Conservation (phyloP, 2,329 filamentous ascomycete species). For the Lasiodiplodia sp. region DNA sequence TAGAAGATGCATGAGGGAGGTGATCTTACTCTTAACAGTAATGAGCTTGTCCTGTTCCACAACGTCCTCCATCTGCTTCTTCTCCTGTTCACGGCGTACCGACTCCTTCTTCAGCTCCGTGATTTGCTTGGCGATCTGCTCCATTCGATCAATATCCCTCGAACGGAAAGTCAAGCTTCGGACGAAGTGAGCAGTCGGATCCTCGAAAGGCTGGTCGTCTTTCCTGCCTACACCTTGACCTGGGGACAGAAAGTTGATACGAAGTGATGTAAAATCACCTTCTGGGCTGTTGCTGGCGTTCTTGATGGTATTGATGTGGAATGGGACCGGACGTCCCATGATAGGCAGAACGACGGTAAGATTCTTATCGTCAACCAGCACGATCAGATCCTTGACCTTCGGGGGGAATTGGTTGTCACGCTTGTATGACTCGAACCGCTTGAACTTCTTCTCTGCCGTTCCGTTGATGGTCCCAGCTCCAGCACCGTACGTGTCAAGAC, state of each 20-base stretch:
- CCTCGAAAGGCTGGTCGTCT: constrained; percentile 97
- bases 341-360: constrained; percentile 91
- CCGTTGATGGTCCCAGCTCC: constrained; percentile 86
- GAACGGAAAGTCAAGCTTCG: constrained; percentile 95
- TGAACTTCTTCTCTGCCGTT: constrained; percentile 96
- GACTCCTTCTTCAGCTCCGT: constrained; percentile 95
- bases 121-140: constrained; percentile 90
- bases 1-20: neutral
- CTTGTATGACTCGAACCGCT: constrained; percentile 99
- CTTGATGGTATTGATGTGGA: constrained; percentile 98
- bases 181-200: constrained; percentile 93
- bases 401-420: constrained; percentile 91
- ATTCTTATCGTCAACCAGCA: constrained; percentile 91
- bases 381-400: constrained; percentile 82
- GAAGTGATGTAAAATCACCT: constrained; percentile 89
- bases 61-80: constrained; percentile 99
- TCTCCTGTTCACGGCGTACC: constrained; percentile 92
- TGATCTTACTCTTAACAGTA: constrained; percentile 83
- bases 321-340: constrained; percentile 96
- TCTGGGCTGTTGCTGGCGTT: constrained; percentile 98
- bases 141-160: constrained; percentile 84
- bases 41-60: constrained; percentile 98
- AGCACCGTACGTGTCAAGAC: constrained; percentile 83
- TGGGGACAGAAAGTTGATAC: constrained; percentile 96
- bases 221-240: constrained; percentile 97